Evolutionary conservation across 768 basidiomycete species (phyloP).

Genomic region (Auriscalpium vulgare): DNA sequence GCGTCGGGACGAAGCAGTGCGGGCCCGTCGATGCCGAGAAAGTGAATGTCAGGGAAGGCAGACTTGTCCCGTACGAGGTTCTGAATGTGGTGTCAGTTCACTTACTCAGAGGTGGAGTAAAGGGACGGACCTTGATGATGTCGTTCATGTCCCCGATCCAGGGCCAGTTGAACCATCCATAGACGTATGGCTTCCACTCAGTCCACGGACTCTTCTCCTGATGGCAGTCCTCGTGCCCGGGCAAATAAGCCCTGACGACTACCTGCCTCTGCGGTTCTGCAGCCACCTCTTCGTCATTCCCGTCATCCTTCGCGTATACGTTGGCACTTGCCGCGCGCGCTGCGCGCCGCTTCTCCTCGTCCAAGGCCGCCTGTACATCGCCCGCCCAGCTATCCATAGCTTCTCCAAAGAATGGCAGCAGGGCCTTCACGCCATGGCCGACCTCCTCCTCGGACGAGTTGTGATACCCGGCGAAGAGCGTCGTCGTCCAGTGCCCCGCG

Average conservation of each 20-base stretch:
- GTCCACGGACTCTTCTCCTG: constrained; percentile 37
- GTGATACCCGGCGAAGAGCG: constrained; percentile 36
- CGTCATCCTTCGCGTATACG: constrained; percentile 16
- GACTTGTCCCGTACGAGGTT: too few relatives aligned
- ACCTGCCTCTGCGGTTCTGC: constrained; percentile 31
- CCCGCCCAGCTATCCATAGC: constrained; percentile 50
- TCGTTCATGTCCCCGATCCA: constrained; percentile 50
- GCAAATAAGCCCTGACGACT: constrained; percentile 51
- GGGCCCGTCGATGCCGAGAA: constrained; percentile 53
- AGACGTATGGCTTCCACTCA: constrained; percentile 33
- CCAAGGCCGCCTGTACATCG: constrained; percentile 39
- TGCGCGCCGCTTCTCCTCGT: constrained; percentile 22
- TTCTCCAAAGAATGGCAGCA: constrained; percentile 50
- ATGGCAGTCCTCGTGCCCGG: constrained; percentile 63
- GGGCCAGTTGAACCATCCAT: constrained; percentile 60
- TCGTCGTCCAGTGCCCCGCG: constrained; percentile 64
- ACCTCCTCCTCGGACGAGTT: constrained; percentile 22
- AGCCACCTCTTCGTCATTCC: neutral
- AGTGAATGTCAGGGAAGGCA: constrained; percentile 47
- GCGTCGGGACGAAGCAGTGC: constrained; percentile 58
- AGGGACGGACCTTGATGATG: too few relatives aligned
- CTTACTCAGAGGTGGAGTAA: too few relatives aligned
- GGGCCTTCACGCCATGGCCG: constrained; percentile 42
- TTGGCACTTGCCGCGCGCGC: constrained; percentile 3
- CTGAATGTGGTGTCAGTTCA: too few relatives aligned